These are phyloP conservation scores for Crepidotus sp. DNA, from an alignment of 1,284 basidiomycete species.

Conservation along the genomic window DNA sequence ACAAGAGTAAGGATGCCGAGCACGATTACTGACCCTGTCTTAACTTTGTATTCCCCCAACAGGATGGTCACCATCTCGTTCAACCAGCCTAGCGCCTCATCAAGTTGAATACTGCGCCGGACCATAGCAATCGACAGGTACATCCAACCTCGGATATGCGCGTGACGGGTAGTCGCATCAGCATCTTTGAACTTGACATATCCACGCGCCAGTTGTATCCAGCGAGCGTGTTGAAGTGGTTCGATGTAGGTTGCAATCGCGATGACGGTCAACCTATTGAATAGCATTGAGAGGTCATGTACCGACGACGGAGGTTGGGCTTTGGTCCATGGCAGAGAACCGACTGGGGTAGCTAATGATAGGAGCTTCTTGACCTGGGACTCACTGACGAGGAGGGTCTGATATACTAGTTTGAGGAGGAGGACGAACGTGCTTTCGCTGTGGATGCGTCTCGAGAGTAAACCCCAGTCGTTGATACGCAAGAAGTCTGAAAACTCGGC, in stretches of 20 bases:
- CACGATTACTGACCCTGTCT: slow-evolving; percentile 6
- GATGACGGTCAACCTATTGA: slow-evolving; percentile 79
- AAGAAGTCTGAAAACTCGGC: slow-evolving; percentile 78
- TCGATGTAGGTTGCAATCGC: slow-evolving; percentile 74
- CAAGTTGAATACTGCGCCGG: slow-evolving; percentile 47
- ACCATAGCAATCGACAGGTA: slow-evolving; percentile 64
- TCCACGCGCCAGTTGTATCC: slow-evolving; percentile 52
- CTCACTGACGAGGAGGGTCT: slow-evolving; percentile 38
- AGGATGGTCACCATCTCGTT: slow-evolving; percentile 53
- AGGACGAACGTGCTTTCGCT: slow-evolving; percentile 72
- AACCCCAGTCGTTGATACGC: slow-evolving; percentile 45
- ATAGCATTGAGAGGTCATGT: slow-evolving; percentile 69
- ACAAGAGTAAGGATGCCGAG: slow-evolving; percentile 16
- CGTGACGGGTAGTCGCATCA: slow-evolving; percentile 62
- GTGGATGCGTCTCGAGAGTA: slow-evolving; percentile 44
- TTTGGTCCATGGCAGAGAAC: slow-evolving; percentile 57
- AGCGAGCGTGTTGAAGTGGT: slow-evolving; percentile 39
- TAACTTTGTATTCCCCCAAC: slow-evolving; percentile 45
- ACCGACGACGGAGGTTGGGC: slow-evolving; percentile 42
- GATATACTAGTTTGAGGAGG: slow-evolving; percentile 72
- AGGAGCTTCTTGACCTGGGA: slow-evolving; percentile 64
- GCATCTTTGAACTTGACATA: slow-evolving; percentile 66
- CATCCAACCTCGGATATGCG: slow-evolving; percentile 73
- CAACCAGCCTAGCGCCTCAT: slow-evolving; percentile 60
- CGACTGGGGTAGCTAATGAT: slow-evolving; percentile 72